phyloP scores from a whole-genome alignment of 2,329 filamentous ascomycete species.

The Penicillium sp. region DNA sequence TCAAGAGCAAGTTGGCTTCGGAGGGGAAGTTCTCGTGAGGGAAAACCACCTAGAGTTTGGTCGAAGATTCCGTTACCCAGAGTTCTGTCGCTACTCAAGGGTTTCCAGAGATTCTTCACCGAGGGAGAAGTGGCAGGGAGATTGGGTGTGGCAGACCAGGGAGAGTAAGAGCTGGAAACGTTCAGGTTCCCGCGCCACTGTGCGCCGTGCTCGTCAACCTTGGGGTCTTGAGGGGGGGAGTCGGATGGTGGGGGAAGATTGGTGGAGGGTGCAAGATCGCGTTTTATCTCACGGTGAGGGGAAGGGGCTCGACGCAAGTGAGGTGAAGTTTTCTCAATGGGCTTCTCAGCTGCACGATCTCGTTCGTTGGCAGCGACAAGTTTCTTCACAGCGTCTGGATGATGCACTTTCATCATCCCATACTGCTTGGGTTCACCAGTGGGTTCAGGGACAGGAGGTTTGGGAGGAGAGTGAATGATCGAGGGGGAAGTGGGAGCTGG shows the following conservation, averaged over 20 bases:
- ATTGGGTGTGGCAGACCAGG: constrained; percentile 35
- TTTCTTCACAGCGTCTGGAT: constrained; percentile 49
- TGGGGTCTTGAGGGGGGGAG: constrained; percentile 22
- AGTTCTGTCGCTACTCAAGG: constrained; percentile 50
- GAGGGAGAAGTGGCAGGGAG: constrained; percentile 31
- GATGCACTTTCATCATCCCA: constrained; percentile 58
- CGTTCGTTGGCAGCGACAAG: constrained; percentile 35
- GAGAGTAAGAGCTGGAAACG: constrained; percentile 33
- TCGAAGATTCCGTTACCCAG: constrained; percentile 62
- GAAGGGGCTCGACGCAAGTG: constrained; percentile 30
- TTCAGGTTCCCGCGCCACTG: constrained; percentile 39
- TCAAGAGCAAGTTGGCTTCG: constrained; percentile 39
- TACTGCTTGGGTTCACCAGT: constrained; percentile 55
- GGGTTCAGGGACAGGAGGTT: constrained; percentile 53
- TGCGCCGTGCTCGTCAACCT: constrained; percentile 30
- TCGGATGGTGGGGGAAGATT: constrained; percentile 10
- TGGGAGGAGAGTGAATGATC: constrained; percentile 49
- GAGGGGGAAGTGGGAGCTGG: constrained; percentile 19
- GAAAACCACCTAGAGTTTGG: constrained; percentile 46
- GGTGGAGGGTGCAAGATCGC: constrained; percentile 11
- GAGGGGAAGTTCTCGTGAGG: constrained; percentile 41
- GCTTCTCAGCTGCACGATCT: constrained; percentile 34
- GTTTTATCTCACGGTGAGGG: constrained; percentile 13
- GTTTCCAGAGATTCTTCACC: constrained; percentile 54
- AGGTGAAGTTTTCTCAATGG: constrained; percentile 15